phyloP scores from a whole-genome alignment of 208 protist genomes.

The Leishmania mexicana region DNA sequence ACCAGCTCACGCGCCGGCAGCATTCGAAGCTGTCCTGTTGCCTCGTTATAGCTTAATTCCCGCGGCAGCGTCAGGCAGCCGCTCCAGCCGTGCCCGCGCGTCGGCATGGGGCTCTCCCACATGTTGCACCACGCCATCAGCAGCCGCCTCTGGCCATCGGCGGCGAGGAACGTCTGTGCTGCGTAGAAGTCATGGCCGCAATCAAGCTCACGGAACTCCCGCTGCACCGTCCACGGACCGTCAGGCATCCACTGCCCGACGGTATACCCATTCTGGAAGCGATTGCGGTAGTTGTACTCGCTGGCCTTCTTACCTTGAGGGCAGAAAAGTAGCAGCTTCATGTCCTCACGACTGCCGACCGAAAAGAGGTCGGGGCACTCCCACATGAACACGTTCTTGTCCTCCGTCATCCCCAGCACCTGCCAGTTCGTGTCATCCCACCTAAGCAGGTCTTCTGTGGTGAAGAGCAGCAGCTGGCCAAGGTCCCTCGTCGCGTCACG shows the following conservation, averaged over 20 bases:
- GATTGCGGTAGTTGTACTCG: slow-evolving; percentile 36
- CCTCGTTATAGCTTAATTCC: slow-evolving; percentile 33
- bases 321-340: slow-evolving; percentile 32
- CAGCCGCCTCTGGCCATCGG: slow-evolving; percentile 36
- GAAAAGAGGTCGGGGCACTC: slow-evolving; percentile 47
- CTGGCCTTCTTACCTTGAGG: slow-evolving; percentile 32
- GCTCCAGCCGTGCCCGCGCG: slow-evolving; percentile 34
- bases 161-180: slow-evolving; percentile 37
- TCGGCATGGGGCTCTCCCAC: slow-evolving; percentile 49
- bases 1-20: slow-evolving; percentile 45
- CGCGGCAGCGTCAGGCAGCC: slow-evolving; percentile 39
- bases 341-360: background rate
- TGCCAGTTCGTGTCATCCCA: slow-evolving; percentile 37
- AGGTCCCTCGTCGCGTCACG: slow-evolving; percentile 33
- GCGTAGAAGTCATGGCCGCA: slow-evolving; percentile 49
- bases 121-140: slow-evolving; percentile 41
- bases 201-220: slow-evolving; percentile 41
- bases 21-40: slow-evolving; percentile 27
- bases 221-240: slow-evolving; percentile 15
- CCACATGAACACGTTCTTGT: slow-evolving; percentile 59
- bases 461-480: slow-evolving; percentile 42
- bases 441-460: slow-evolving; percentile 16
- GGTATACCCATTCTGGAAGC: slow-evolving; percentile 36
- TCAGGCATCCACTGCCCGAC: slow-evolving; percentile 27
- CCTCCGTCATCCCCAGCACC: slow-evolving; percentile 22